Conservation (phyloP, 441 rosid species). For the Syzygium syzygioides region DNA sequence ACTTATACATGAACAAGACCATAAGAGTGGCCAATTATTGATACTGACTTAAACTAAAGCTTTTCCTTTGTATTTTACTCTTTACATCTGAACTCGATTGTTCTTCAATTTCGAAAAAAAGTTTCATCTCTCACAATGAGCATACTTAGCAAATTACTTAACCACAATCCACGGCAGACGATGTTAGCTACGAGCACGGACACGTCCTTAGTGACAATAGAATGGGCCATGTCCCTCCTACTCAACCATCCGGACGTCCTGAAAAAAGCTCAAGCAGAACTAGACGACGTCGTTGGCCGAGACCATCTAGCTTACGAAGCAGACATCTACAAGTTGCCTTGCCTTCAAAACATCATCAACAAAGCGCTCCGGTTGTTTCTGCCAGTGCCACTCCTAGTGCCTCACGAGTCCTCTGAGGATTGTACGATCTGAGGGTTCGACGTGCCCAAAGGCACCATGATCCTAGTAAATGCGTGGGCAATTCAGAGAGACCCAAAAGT, state of each 20-base stretch:
- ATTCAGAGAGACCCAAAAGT: conserved; percentile 13
- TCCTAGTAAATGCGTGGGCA: conserved; percentile 11
- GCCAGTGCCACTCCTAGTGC: conserved; percentile 5
- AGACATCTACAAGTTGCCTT: background rate
- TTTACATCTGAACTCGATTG: background rate
- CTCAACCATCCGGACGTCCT: background rate
- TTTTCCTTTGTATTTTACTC: background rate
- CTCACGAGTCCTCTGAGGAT: conserved; percentile 12
- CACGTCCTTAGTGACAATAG: background rate
- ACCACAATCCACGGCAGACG: background rate
- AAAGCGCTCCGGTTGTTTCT: conserved; percentile 5
- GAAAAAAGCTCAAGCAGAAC: background rate
- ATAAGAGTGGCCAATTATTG: background rate
- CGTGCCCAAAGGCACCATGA: conserved; percentile 10
- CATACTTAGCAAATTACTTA: background rate
- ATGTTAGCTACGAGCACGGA: conserved; percentile 2
- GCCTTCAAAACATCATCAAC: conserved; percentile 8
- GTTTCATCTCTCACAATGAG: background rate
- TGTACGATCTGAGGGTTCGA: conserved; percentile 1
- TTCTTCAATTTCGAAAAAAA: background rate
- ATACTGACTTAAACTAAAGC: background rate
- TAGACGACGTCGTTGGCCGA: background rate
- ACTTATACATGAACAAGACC: background rate
- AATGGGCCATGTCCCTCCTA: conserved; percentile 8
- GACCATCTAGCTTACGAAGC: background rate